These are phyloP conservation scores for Colletotrichum echinochloae DNA, from an alignment of 2,329 filamentous ascomycete genomes.

Conservation along the genomic window DNA sequence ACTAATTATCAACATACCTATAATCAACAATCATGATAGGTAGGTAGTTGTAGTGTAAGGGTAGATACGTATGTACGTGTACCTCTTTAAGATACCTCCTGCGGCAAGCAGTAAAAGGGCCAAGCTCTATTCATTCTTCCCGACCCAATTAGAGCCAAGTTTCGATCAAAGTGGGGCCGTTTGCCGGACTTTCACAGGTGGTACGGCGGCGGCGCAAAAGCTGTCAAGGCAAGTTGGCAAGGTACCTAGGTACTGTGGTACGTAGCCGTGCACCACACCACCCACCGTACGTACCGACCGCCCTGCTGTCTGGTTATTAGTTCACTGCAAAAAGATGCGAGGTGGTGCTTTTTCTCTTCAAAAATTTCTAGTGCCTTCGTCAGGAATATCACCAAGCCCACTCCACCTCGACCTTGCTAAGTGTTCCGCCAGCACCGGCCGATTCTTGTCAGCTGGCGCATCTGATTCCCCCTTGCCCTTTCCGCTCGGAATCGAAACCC, in stretches of 20 bases:
- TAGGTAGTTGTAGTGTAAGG: not conserved
- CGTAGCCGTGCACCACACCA: constrained; percentile 9
- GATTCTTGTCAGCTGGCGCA: constrained; percentile 20
- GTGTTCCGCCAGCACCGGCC: constrained; percentile 19
- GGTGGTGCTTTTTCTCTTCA: constrained; percentile 30
- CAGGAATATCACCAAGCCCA: constrained; percentile 31
- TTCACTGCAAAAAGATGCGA: constrained; percentile 13
- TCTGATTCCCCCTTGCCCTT: not conserved
- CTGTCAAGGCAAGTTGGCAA: not conserved
- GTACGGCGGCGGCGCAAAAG: not conserved
- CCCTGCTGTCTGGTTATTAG: not conserved
- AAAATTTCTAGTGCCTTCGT: constrained; percentile 41
- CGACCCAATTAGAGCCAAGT: not conserved
- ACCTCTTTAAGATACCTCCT: too few relatives aligned
- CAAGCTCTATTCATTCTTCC: not conserved
- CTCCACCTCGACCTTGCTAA: constrained; percentile 22
- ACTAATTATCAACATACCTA: too few relatives aligned
- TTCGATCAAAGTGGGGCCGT: not conserved
- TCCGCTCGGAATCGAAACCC: not conserved
- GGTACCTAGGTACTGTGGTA: not conserved
- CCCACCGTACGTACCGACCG: too few relatives aligned
- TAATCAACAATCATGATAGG: too few relatives aligned
- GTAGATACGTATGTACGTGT: too few relatives aligned
- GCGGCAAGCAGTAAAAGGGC: not conserved
- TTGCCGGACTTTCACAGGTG: not conserved